Percentiles rank a stretch among this genome's conserved stretches.
phyloP scores from a whole-genome alignment of 2,329 filamentous ascomycete genomes.

The Fusarium sacchari region DNA sequence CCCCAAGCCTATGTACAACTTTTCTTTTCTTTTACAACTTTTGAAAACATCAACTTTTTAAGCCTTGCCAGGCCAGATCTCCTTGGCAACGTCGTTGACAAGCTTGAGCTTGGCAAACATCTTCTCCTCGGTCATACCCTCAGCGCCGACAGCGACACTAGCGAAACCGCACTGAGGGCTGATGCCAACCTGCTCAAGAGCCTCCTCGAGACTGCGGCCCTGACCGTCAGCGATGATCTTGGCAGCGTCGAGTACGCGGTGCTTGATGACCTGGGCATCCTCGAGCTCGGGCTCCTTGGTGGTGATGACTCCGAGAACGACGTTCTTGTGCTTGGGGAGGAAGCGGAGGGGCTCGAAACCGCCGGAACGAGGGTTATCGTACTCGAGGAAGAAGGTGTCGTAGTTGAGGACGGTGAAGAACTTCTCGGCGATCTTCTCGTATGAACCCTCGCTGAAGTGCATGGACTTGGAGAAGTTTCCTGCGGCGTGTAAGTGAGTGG shows the following conservation, averaged over 20 bases:
- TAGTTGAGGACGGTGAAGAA: constrained; percentile 69
- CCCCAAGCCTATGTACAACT: constrained; percentile 4
- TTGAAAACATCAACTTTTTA: background rate
- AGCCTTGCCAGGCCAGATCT: constrained; percentile 63
- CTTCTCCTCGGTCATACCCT: constrained; percentile 71
- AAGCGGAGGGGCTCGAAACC: constrained; percentile 70
- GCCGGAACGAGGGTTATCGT: constrained; percentile 68
- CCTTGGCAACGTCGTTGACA: constrained; percentile 72
- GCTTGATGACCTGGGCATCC: constrained; percentile 64
- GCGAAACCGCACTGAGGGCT: constrained; percentile 78
- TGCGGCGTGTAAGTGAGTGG: constrained; percentile 8
- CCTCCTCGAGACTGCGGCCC: constrained; percentile 69
- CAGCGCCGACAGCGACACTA: constrained; percentile 72
- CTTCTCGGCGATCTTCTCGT: constrained; percentile 69
- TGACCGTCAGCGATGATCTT: constrained; percentile 73
- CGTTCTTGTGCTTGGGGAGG: constrained; percentile 69
- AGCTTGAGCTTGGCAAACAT: constrained; percentile 78
- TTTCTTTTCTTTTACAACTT: background rate
- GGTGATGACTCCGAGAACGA: constrained; percentile 69
- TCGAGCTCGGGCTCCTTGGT: constrained; percentile 69
- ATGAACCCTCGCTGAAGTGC: constrained; percentile 72
- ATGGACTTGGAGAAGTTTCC: constrained; percentile 71
- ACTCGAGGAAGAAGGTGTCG: constrained; percentile 70
- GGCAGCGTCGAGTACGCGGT: constrained; percentile 66
- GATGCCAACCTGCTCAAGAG: constrained; percentile 71